Base-by-base conservation (phyloP, 805 yeast species). In the Komagataella pseudopastoris region DNA sequence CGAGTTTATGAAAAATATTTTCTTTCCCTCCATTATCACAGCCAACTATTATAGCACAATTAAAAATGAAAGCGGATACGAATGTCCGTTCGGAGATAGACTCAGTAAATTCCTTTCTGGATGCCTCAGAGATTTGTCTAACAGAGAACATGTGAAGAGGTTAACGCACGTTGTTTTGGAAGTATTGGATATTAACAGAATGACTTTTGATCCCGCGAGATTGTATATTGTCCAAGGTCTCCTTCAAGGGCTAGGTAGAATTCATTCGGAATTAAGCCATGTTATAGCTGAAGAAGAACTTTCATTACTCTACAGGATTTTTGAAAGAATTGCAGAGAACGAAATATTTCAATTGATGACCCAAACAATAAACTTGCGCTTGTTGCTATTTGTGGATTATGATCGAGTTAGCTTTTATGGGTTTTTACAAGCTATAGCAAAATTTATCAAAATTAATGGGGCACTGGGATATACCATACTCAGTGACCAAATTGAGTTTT, bases 121-220 rank as follows among this genome's bases (percentile, higher is more conserved):
- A 30, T 30, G 39, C 39, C 39, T 30, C 39, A 12, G 8, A 14
- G 39, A 30, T 30, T 30, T 30, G 14, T 30, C 39, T 30, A 5
- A 30, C 3, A 30, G 5, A 30, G 12, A 30, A 14, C 39, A 30
- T 10, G 39, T 30, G 8, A 3, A 14, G 1, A 30, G 39, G 12
- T 14, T 30, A 7, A 30, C 39, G 39, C 39, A 30, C 14, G 14
- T 30, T 14, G 36, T 75, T 0, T 62, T 86, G 30, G 63, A 64
- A 8, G 73, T 78, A 2, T 62, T 88, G 46, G 71, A 67, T 23
- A 71, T 71, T 6, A 60, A 71, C 18, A 72, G 74, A 47, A 72
- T 75, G 6, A 65, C 80, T 0, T 88, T 78, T 65, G 95, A 81
- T 55, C 88, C 89, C 3, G 78, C 88, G 0, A 77, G 85, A 62